Evolutionary conservation across 352 stramenopile genomes (phyloP), one percentile per base, ranked within the genome.

Genomic region (Pseudoperonospora humuli): DNA sequence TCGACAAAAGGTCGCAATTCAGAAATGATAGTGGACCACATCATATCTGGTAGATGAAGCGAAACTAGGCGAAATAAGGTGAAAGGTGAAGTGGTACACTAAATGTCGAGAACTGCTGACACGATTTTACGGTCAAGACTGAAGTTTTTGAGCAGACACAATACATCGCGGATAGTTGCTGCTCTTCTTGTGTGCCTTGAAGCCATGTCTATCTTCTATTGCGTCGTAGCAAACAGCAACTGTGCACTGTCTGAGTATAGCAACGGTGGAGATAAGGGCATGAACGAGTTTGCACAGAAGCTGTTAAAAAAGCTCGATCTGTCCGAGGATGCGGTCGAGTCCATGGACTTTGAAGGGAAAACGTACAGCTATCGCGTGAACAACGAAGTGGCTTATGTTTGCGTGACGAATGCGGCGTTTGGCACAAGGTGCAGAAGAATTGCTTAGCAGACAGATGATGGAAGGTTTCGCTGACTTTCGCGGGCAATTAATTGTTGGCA

Each of bases 161-260:
- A 13, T 32, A 9, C 14, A 13, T 32, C 7, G 10, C 7, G 26
- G 10, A 32, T n/a, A n/a, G n/a, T n/a, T n/a, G n/a, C n/a, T n/a
- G n/a, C n/a, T n/a, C n/a, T n/a, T n/a, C n/a, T n/a, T n/a, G n/a
- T n/a, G n/a, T n/a, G n/a, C n/a, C n/a, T n/a, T n/a, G n/a, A 10
- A 27, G 17, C 0, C n/a, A 86, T 93, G 81, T 62, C 79, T 44
- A 93, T 93, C 61, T 91, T 76, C 57, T 93, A 92, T 70, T 93
- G 79, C 53, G 67, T 93, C 7, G 68, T 93, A 42, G 81, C 79
- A 35, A 93, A 93, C 57, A 65, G 61, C 41, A 52, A 86, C 71
- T 90, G 76, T 32, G 62, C 81, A 45, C 62, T 93, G 42, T 71
- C 78, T 13, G 79, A 93, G 61, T 75, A 78, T 57, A 87, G 76